These are phyloP conservation scores for Coleophoma crateriformis DNA, from an alignment of 2,329 filamentous ascomycete species.

Conservation along the genomic window DNA sequence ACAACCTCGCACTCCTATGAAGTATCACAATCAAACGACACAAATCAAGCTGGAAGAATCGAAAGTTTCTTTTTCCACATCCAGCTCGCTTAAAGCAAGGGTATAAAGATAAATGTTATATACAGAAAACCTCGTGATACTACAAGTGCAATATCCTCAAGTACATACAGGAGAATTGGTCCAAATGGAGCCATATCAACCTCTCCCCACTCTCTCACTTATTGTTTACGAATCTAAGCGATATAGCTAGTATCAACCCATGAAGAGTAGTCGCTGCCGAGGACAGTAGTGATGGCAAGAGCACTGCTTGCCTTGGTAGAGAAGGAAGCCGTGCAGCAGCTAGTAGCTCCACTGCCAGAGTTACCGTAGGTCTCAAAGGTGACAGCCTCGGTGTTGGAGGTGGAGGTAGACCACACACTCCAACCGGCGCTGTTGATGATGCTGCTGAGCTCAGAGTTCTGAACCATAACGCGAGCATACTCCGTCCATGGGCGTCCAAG, in stretches of 20 bases:
- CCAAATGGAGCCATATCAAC: too few relatives aligned
- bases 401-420: slow-evolving; percentile 38
- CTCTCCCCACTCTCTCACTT: too few relatives aligned
- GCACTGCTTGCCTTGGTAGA: slow-evolving; percentile 32
- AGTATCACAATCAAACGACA: too few relatives aligned
- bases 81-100: too few relatives aligned
- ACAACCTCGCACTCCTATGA: too few relatives aligned
- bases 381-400: slow-evolving; percentile 38
- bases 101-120: too few relatives aligned
- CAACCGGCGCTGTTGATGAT: slow-evolving; percentile 48
- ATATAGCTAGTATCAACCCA: slow-evolving; percentile 39
- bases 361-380: slow-evolving; percentile 49
- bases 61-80: too few relatives aligned
- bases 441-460: slow-evolving; percentile 38
- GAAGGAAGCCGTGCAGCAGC: slow-evolving; percentile 40
- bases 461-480: slow-evolving; percentile 46
- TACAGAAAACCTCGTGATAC: too few relatives aligned
- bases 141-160: too few relatives aligned
- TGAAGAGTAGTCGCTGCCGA: slow-evolving; percentile 35
- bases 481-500: slow-evolving; percentile 48
- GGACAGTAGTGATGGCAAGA: slow-evolving; percentile 35
- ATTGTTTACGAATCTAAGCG: slow-evolving; percentile 7
- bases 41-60: too few relatives aligned
- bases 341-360: slow-evolving; percentile 40
- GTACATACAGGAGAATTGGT: too few relatives aligned